These are phyloP conservation scores for Fusarium beomiforme DNA, from an alignment of 2,329 filamentous ascomycete genomes.

Conservation along the genomic window DNA sequence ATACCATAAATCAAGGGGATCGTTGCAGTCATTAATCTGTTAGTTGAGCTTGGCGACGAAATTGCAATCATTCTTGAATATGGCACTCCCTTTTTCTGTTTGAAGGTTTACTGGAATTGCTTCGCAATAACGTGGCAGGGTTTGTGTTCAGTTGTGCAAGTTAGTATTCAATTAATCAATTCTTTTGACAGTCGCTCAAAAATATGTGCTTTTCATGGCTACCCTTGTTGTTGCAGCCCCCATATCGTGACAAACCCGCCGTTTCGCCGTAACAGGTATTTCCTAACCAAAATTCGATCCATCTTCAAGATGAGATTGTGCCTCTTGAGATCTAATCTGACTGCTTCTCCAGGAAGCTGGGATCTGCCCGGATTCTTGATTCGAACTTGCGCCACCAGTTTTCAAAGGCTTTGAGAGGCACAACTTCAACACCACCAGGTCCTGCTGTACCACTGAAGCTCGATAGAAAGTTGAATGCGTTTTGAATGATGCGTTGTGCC, in stretches of 20 bases:
- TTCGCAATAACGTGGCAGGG: neutral
- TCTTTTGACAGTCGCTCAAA: slow-evolving; percentile 18
- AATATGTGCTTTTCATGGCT: neutral
- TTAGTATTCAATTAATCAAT: neutral
- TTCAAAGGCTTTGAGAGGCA: slow-evolving; percentile 94
- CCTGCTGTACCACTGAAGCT: slow-evolving; percentile 78
- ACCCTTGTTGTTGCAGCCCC: neutral
- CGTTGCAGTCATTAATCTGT: neutral
- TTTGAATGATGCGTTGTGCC: slow-evolving; percentile 93
- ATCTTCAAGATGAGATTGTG: neutral
- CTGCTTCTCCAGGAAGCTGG: slow-evolving; percentile 82
- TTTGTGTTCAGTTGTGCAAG: neutral
- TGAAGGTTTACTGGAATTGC: neutral
- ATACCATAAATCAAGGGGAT: slow-evolving; percentile 20
- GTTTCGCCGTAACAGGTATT: neutral
- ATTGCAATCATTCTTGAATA: slow-evolving; percentile 3
- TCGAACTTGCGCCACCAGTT: slow-evolving; percentile 99
- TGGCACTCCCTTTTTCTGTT: neutral
- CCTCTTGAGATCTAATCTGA: slow-evolving; percentile 28
- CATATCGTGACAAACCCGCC: neutral
- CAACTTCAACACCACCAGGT: slow-evolving; percentile 77
- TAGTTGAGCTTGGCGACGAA: neutral
- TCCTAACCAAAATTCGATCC: neutral
- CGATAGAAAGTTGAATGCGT: slow-evolving; percentile 95
- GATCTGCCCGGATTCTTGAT: slow-evolving; percentile 83